Conservation (phyloP, 1,139 yeast genomes). For the Scheffersomyces segobiensis region DNA sequence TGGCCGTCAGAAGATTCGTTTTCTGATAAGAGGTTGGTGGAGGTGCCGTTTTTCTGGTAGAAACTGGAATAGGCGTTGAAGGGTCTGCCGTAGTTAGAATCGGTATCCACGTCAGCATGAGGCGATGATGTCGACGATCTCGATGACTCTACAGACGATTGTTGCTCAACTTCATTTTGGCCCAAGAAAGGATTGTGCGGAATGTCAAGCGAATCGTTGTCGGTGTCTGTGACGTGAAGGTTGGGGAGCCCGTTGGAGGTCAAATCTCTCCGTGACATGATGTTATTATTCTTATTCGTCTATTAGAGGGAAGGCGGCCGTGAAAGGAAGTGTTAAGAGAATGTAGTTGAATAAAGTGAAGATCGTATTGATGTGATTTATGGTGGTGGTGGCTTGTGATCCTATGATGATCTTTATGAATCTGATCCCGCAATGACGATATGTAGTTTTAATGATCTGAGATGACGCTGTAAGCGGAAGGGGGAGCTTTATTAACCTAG, state of each 20-base stretch:
- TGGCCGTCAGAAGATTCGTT: slow-evolving; percentile 7
- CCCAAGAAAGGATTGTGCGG: slow-evolving; percentile 10
- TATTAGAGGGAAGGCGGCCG: background rate
- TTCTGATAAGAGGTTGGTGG: slow-evolving; percentile 16
- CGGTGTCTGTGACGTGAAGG: background rate
- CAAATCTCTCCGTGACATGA: slow-evolving; percentile 15
- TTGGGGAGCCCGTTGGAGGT: slow-evolving; percentile 8
- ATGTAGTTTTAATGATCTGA: background rate
- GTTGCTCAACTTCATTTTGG: slow-evolving; percentile 4
- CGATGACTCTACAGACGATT: slow-evolving; percentile 3
- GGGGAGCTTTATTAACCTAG: background rate
- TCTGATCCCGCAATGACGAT: background rate
- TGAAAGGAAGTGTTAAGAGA: background rate
- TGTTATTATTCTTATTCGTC: background rate
- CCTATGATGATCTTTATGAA: too few species aligned
- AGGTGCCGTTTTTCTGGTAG: slow-evolving; percentile 17
- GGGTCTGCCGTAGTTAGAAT: slow-evolving; percentile 9
- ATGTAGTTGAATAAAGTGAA: too few species aligned
- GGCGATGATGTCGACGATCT: slow-evolving; percentile 7
- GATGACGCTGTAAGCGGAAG: background rate
- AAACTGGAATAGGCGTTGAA: slow-evolving; percentile 17
- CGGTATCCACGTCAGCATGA: slow-evolving; percentile 5
- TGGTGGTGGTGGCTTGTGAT: background rate
- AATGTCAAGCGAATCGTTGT: slow-evolving; percentile 1
- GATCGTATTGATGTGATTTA: background rate